Percentiles rank a stretch among this genome's conserved stretches.
These are phyloP conservation scores for Violaceomyces palustris DNA, from an alignment of 1,284 basidiomycete species.

Conservation along the genomic window DNA sequence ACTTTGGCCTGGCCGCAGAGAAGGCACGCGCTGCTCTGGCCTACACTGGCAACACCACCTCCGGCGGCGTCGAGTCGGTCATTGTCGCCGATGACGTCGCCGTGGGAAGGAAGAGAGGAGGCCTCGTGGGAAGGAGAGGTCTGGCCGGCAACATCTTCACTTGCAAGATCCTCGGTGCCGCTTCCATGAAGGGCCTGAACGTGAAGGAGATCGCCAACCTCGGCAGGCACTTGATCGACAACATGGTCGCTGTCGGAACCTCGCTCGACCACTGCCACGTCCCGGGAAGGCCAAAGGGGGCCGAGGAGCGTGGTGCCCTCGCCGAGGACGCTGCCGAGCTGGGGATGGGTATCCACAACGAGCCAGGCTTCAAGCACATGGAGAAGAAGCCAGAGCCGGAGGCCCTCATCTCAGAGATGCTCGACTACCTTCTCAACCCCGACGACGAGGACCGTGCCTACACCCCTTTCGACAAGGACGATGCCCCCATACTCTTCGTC, in stretches of 20 bases:
- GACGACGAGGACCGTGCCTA: constrained; percentile 54
- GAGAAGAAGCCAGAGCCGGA: constrained; percentile 43
- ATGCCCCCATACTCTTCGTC: constrained; percentile 56
- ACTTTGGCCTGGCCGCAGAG: constrained; percentile 55
- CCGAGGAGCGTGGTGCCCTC: constrained; percentile 46
- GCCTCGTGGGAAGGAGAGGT: constrained; percentile 56
- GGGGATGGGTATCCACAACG: constrained; percentile 62
- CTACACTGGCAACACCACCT: constrained; percentile 44
- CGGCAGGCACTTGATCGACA: constrained; percentile 61
- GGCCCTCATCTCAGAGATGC: constrained; percentile 42
- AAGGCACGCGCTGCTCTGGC: constrained; percentile 48
- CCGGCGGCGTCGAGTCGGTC: constrained; percentile 56
- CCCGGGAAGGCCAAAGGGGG: constrained; percentile 55
- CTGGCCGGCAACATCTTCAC: constrained; percentile 55
- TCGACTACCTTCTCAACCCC: constrained; percentile 49
- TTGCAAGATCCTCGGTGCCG: constrained; percentile 51
- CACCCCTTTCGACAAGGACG: constrained; percentile 55
- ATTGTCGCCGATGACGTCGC: constrained; percentile 57
- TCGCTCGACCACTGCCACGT: constrained; percentile 62
- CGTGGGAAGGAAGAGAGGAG: constrained; percentile 55
- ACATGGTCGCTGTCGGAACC: constrained; percentile 59
- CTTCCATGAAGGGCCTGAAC: constrained; percentile 38
- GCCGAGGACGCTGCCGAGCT: constrained; percentile 56
- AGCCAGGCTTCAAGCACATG: constrained; percentile 58
- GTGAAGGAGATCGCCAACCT: constrained; percentile 45